Percentiles rank a stretch among this genome's conserved stretches.
Evolutionary conservation across 2,329 filamentous ascomycete genomes (phyloP).

Genomic region (Aspergillus neoniger): DNA sequence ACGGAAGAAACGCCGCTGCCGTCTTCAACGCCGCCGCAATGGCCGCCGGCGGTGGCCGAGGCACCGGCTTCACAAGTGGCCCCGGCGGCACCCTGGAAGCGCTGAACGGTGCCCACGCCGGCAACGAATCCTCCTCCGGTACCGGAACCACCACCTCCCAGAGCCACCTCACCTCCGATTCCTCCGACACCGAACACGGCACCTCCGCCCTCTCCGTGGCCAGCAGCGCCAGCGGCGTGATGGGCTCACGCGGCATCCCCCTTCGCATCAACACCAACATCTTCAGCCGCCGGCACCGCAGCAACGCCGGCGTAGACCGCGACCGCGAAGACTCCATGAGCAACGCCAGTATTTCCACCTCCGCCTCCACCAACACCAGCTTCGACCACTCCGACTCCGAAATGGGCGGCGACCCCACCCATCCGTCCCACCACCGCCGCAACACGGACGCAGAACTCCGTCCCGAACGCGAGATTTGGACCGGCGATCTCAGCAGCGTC

Average conservation of each 20-base stretch:
- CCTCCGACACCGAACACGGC: slow-evolving; percentile 44
- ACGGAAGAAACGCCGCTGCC: slow-evolving; percentile 90
- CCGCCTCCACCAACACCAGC: slow-evolving; percentile 39
- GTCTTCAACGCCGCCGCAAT: slow-evolving; percentile 98
- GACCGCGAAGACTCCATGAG: slow-evolving; percentile 44
- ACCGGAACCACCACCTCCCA: slow-evolving; percentile 19
- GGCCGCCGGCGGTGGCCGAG: slow-evolving; percentile 89
- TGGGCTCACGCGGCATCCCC: slow-evolving; percentile 34
- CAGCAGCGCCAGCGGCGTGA: slow-evolving; percentile 30
- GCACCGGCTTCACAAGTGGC: slow-evolving; percentile 69
- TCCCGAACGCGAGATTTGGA: slow-evolving; percentile 69
- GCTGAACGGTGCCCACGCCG: slow-evolving; percentile 40
- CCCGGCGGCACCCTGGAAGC: slow-evolving; percentile 48
- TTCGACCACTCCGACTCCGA: slow-evolving; percentile 43
- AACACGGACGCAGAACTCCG: slow-evolving; percentile 37
- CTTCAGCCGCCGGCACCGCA: slow-evolving; percentile 27
- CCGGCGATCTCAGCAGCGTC: slow-evolving; percentile 72
- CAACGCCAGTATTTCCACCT: slow-evolving; percentile 41
- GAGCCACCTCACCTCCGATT: slow-evolving; percentile 39
- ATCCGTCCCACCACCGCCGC: slow-evolving; percentile 42
- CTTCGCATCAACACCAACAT: slow-evolving; percentile 46
- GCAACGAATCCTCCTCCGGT: slow-evolving; percentile 19
- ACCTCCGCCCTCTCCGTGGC: slow-evolving; percentile 26
- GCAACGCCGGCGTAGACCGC: slow-evolving; percentile 27
- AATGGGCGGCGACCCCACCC: slow-evolving; percentile 34